phyloP scores from a whole-genome alignment of 2,329 filamentous ascomycete genomes.

The Cercospora sojina region DNA sequence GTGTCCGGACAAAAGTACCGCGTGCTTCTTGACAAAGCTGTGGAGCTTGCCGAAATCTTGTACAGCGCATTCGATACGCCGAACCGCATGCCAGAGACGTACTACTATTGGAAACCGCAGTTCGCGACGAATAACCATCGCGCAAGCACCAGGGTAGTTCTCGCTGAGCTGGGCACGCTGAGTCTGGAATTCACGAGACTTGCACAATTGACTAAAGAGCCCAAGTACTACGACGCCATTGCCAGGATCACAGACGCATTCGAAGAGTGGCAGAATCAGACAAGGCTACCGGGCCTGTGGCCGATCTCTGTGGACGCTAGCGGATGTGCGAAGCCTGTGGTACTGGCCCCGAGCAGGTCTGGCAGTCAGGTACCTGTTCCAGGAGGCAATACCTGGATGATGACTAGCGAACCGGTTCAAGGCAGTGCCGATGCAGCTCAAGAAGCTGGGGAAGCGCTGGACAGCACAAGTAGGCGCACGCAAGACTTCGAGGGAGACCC shows the following conservation, averaged over 20 bases:
- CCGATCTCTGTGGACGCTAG: conserved; percentile 74
- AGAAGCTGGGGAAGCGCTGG: conserved; percentile 15
- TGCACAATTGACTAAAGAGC: conserved; percentile 76
- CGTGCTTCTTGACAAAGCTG: conserved; percentile 72
- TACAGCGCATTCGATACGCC: conserved; percentile 87
- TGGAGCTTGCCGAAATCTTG: conserved; percentile 75
- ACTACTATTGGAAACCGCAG: conserved; percentile 72
- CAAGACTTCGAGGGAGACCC: conserved; percentile 4
- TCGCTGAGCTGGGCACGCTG: conserved; percentile 73
- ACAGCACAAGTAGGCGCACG: conserved; percentile 6
- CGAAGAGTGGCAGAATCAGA: conserved; percentile 69
- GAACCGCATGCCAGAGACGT: conserved; percentile 85
- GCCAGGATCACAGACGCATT: conserved; percentile 81
- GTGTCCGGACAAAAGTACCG: conserved; percentile 68
- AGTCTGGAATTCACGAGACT: conserved; percentile 87
- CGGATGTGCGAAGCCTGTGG: conserved; percentile 63
- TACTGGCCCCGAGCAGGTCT: conserved; percentile 16
- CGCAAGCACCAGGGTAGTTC: conserved; percentile 56
- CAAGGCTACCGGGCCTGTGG: conserved; percentile 74
- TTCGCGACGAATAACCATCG: conserved; percentile 63
- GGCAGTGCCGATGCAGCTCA: conserved; percentile 11
- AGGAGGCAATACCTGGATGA: conserved; percentile 27
- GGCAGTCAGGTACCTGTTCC: conserved; percentile 25
- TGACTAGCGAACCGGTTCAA: conserved; percentile 23
- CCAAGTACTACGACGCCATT: conserved; percentile 87